phyloP scores from a whole-genome alignment of 1,284 basidiomycete genomes.

The Malassezia sp. region DNA sequence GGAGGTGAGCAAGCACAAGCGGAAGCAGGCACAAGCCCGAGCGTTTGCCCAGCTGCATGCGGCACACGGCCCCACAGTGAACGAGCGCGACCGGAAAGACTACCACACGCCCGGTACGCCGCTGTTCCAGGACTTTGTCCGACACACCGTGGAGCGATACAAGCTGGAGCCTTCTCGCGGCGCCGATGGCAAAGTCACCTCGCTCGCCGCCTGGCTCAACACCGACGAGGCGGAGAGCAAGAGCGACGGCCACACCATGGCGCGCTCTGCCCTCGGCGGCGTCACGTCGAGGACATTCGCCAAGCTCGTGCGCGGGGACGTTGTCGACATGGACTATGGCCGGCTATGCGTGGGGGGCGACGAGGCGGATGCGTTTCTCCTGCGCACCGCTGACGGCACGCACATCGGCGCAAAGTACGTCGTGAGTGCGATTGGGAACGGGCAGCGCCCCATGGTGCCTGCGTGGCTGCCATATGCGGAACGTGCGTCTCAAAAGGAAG shows the following conservation, averaged over 20 bases:
- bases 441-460: slow-evolving; percentile 34
- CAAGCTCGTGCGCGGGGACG: slow-evolving; percentile 12
- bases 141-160: slow-evolving; percentile 28
- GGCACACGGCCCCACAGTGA: slow-evolving; percentile 27
- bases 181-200: neutral
- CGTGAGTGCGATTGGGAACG: slow-evolving; percentile 43
- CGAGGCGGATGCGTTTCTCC: slow-evolving; percentile 8
- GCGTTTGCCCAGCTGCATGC: slow-evolving; percentile 5
- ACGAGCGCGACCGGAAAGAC: slow-evolving; percentile 47
- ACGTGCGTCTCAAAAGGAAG: neutral
- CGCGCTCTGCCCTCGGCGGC: too few relatives aligned
- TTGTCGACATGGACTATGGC: slow-evolving; percentile 11
- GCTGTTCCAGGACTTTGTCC: slow-evolving; percentile 40
- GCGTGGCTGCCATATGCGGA: slow-evolving; percentile 11
- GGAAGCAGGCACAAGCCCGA: slow-evolving; percentile 30
- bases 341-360: slow-evolving; percentile 10
- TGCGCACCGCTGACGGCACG: slow-evolving; percentile 9
- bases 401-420: slow-evolving; percentile 21
- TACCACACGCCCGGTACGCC: slow-evolving; percentile 40
- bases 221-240: neutral
- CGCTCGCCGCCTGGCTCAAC: neutral
- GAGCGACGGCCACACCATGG: neutral
- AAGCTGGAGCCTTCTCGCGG: slow-evolving; percentile 4
- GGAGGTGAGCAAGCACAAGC: slow-evolving; percentile 46
- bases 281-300: too few relatives aligned